Conservation (phyloP, 345 rosid species). For the Ceriops decandra region DNA sequence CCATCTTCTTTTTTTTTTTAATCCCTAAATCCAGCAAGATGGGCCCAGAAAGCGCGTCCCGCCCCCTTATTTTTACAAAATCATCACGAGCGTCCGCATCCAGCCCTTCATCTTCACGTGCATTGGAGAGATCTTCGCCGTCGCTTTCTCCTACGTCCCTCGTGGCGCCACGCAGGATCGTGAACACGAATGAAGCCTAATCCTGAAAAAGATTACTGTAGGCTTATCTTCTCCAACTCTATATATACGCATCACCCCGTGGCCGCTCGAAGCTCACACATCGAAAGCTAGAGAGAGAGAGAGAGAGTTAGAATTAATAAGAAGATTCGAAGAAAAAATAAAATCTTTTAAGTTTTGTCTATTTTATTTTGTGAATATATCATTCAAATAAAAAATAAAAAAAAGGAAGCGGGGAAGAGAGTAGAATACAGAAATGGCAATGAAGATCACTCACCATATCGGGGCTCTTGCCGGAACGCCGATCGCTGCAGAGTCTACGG, state of each 20-base stretch:
- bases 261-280: not conserved
- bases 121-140: slow-evolving; percentile 40
- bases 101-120: slow-evolving; percentile 45
- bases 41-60: slow-evolving; percentile 13
- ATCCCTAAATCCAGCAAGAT: too few species aligned
- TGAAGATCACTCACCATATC: slow-evolving; percentile 64
- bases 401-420: not conserved
- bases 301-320: not conserved
- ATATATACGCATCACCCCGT: slow-evolving; percentile 8
- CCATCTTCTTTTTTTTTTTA: too few species aligned
- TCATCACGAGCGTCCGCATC: slow-evolving; percentile 36
- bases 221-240: slow-evolving; percentile 34
- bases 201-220: slow-evolving; percentile 8
- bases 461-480: slow-evolving; percentile 61
- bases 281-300: not conserved
- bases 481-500: slow-evolving; percentile 36
- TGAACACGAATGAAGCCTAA: slow-evolving; percentile 17
- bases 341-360: too few species aligned
- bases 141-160: slow-evolving; percentile 24
- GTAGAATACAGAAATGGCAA: slow-evolving; percentile 43
- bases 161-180: slow-evolving; percentile 11
- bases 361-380: too few species aligned
- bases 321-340: too few species aligned
- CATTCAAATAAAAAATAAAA: not conserved
- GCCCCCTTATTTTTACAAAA: slow-evolving; percentile 6